Evolutionary conservation across 1,284 basidiomycete genomes (phyloP).

Genomic region (Xerocomus nothofagi): DNA sequence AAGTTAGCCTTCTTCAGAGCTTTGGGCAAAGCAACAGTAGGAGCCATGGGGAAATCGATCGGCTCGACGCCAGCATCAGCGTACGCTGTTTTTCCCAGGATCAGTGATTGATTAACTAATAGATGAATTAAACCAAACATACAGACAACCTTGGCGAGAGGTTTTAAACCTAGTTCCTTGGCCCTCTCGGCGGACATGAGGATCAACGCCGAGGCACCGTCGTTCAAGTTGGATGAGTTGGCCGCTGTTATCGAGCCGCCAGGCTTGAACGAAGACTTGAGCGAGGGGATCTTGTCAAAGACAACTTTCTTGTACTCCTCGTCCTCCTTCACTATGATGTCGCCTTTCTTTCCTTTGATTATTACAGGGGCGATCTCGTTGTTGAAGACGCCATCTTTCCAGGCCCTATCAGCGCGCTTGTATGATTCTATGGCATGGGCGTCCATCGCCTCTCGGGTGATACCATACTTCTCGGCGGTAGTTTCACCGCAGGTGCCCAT

Average conservation of each 20-base stretch:
- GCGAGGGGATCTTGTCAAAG: slow-evolving; percentile 86
- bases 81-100: slow-evolving; percentile 61
- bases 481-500: slow-evolving; percentile 96
- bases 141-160: slow-evolving; percentile 91
- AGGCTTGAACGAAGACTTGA: slow-evolving; percentile 88
- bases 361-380: slow-evolving; percentile 92
- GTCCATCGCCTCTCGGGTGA: slow-evolving; percentile 87
- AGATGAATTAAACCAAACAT: slow-evolving; percentile 34
- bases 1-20: slow-evolving; percentile 90
- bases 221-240: slow-evolving; percentile 94
- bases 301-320: slow-evolving; percentile 98
- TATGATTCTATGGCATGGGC: slow-evolving; percentile 93
- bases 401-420: slow-evolving; percentile 88
- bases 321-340: slow-evolving; percentile 88
- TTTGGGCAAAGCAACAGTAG: slow-evolving; percentile 86
- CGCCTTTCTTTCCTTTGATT: slow-evolving; percentile 93
- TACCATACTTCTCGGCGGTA: slow-evolving; percentile 81
- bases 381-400: slow-evolving; percentile 83
- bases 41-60: slow-evolving; percentile 96
- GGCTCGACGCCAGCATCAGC: slow-evolving; percentile 97
- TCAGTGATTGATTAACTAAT: slow-evolving; percentile 15
- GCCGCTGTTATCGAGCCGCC: slow-evolving; percentile 92
- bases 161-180: slow-evolving; percentile 84
- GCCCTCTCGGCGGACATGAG: slow-evolving; percentile 92
- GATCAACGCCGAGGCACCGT: slow-evolving; percentile 96